phyloP scores from a whole-genome alignment of 257 asterid species.

The Linaria vulgaris region DNA sequence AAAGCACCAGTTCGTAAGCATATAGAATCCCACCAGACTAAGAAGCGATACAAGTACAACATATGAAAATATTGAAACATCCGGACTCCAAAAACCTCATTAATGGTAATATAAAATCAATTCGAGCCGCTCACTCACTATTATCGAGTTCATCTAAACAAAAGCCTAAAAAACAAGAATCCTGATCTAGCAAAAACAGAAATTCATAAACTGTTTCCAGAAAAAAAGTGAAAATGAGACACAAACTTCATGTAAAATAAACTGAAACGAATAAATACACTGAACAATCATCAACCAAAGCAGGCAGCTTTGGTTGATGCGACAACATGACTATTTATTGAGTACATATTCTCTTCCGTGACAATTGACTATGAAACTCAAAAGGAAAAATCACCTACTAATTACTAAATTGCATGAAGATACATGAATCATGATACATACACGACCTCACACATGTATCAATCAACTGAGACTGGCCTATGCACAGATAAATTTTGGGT shows the following conservation, averaged over 20 bases:
- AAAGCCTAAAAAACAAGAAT: no score
- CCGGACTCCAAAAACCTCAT: no score
- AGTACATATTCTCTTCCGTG: neutral
- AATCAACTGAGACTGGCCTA: slow-evolving; percentile 4
- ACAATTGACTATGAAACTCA: slow-evolving; percentile 5
- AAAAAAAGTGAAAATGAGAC: no score
- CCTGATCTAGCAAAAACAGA: no score
- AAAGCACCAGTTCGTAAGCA: no score
- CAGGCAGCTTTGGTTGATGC: neutral
- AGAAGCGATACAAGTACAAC: no score
- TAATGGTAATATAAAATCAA: no score
- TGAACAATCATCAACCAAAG: slow-evolving; percentile 1
- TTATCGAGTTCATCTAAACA: no score
- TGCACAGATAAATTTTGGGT: slow-evolving; percentile 24
- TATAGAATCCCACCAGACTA: no score
- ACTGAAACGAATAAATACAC: slow-evolving; percentile 2
- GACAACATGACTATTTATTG: neutral
- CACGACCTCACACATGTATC: neutral
- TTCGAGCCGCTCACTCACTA: no score
- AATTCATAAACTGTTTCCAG: no score
- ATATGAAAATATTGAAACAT: no score
- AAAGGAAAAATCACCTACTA: slow-evolving; percentile 1
- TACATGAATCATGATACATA: slow-evolving; percentile 9
- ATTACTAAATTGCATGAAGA: neutral
- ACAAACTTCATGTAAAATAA: neutral